These are phyloP conservation scores for Kluyveromyces lactis DNA, from an alignment of 805 yeast species.

Conservation along the genomic window DNA sequence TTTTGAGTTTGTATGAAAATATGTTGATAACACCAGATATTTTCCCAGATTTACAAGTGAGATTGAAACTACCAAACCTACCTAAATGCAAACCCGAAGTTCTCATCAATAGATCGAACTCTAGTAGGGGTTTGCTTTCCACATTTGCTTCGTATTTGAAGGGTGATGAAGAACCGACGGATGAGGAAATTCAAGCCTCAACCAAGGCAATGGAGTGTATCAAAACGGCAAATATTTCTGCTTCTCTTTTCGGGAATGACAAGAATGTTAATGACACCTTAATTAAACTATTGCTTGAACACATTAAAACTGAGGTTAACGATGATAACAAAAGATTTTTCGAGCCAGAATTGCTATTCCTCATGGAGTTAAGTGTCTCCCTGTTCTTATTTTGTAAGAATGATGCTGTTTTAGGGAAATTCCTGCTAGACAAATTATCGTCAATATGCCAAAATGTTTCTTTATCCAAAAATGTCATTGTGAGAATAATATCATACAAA, in stretches of 20 bases:
- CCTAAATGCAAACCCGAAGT: conserved; percentile 60
- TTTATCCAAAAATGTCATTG: conserved; percentile 20
- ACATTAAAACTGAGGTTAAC: conserved; percentile 28
- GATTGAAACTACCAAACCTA: conserved; percentile 42
- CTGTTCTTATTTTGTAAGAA: conserved; percentile 23
- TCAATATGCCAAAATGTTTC: conserved; percentile 12
- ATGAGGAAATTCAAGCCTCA: conserved; percentile 84
- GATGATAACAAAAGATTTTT: conserved; percentile 31
- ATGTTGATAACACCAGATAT: conserved; percentile 60
- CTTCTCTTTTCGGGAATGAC: conserved; percentile 44
- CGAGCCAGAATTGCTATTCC: conserved; percentile 41
- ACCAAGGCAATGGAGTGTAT: conserved; percentile 77
- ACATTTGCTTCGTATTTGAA: conserved; percentile 88
- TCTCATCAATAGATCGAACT: conserved; percentile 52
- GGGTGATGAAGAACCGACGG: conserved; percentile 93
- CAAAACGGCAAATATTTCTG: conserved; percentile 53
- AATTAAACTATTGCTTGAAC: conserved; percentile 29
- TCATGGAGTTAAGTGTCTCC: conserved; percentile 35
- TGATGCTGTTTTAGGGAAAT: conserved; percentile 23
- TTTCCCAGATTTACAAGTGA: conserved; percentile 57
- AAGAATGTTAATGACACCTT: conserved; percentile 25
- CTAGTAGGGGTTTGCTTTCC: conserved; percentile 74
- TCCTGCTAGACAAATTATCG: conserved; percentile 15
- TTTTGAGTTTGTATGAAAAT: conserved; percentile 61
- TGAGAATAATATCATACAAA: conserved; percentile 34